A percentile compares a stretch with the other conserved stretches of the same genome.
Conservation (phyloP, 2,329 filamentous ascomycete genomes). For the Harringtonia aguacate region DNA sequence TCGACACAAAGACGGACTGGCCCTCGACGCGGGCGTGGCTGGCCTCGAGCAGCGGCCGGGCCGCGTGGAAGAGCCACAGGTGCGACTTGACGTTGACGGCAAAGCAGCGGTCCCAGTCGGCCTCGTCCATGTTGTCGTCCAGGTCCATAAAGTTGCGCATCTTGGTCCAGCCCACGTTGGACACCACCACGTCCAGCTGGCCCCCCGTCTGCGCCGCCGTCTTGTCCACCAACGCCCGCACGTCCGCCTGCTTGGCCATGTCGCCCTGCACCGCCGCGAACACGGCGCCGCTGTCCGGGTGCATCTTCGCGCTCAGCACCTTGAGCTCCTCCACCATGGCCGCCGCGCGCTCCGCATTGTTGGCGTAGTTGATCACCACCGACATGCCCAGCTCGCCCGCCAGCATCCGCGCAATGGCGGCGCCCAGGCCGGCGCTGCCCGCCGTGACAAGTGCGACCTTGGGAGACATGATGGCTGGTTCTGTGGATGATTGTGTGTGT, state of each 20-base stretch:
- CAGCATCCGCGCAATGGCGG: slow-evolving; percentile 55
- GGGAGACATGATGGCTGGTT: slow-evolving; percentile 1
- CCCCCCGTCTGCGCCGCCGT: slow-evolving; percentile 46
- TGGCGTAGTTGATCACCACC: slow-evolving; percentile 64
- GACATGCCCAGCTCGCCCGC: slow-evolving; percentile 53
- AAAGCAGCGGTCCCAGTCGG: slow-evolving; percentile 49
- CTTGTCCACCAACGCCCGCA: slow-evolving; percentile 46
- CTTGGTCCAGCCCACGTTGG: slow-evolving; percentile 55
- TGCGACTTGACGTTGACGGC: slow-evolving; percentile 54
- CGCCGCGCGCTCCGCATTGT: slow-evolving; percentile 47
- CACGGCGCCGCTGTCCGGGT: background rate
- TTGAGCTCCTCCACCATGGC: slow-evolving; percentile 43
- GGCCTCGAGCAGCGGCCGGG: slow-evolving; percentile 41
- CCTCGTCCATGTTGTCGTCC: slow-evolving; percentile 41
- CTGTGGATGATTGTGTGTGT: background rate
- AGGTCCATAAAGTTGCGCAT: slow-evolving; percentile 34
- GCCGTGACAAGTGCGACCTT: slow-evolving; percentile 35
- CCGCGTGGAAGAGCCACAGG: slow-evolving; percentile 47
- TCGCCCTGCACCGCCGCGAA: slow-evolving; percentile 54
- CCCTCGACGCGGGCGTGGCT: slow-evolving; percentile 21
- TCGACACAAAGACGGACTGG: slow-evolving; percentile 49
- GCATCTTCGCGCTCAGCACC: background rate
- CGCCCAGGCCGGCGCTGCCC: slow-evolving; percentile 57
- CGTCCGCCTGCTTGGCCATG: slow-evolving; percentile 47
- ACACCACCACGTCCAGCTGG: slow-evolving; percentile 65